A percentile compares a stretch with the other conserved stretches of the same genome.
phyloP scores from a whole-genome alignment of 768 basidiomycete species.

The Ramaria rubella region DNA sequence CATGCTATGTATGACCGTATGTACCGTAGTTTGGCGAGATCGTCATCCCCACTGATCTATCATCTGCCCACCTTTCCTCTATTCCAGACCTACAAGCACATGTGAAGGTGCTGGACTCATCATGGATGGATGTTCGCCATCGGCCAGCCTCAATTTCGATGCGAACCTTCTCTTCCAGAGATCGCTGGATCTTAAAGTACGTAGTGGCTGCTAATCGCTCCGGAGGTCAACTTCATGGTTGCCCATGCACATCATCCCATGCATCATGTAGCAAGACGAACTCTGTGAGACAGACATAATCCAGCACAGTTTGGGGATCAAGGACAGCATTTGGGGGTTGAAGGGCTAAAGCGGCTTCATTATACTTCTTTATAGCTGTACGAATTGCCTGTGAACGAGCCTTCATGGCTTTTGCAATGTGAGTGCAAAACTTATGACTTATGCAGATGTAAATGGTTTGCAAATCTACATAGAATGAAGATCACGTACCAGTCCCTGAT shows the following conservation, averaged over 20 bases:
- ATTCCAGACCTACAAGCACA: too few species aligned
- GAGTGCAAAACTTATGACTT: conserved; percentile 8
- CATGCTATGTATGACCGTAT: too few species aligned
- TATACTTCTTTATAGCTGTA: conserved; percentile 25
- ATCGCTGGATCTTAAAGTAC: not conserved
- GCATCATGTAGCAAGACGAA: conserved; percentile 14
- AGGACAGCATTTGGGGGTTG: conserved; percentile 18
- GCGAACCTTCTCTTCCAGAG: not conserved
- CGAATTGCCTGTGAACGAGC: conserved; percentile 19
- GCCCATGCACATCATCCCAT: not conserved
- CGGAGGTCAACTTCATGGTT: not conserved
- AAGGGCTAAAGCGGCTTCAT: conserved; percentile 21
- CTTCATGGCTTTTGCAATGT: conserved; percentile 28
- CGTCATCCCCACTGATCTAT: too few species aligned
- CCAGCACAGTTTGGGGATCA: conserved; percentile 21
- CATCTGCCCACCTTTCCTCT: too few species aligned
- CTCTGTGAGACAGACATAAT: conserved; percentile 26
- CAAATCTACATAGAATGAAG: not conserved
- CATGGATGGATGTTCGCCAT: not conserved
- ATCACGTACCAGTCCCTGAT: conserved; percentile 21
- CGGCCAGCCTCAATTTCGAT: not conserved
- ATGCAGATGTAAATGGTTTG: not conserved
- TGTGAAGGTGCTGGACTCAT: too few species aligned
- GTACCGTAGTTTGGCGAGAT: too few species aligned
- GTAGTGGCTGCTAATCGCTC: not conserved